Conservation (phyloP, 208 protist genomes). For the Acanthamoeba divionensis region DNA sequence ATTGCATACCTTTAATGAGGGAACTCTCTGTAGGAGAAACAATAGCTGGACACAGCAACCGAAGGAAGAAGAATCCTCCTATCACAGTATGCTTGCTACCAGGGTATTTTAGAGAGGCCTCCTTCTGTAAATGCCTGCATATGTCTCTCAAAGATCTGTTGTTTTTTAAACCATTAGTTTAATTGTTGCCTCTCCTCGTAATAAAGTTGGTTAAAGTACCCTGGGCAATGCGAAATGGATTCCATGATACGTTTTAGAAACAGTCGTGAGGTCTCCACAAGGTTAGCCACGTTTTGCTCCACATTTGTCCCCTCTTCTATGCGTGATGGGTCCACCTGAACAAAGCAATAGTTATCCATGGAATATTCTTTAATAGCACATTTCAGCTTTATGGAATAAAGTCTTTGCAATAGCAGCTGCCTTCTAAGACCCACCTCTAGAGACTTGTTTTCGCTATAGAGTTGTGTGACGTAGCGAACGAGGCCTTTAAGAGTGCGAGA, state of each 20-base stretch:
- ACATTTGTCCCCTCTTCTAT: neutral
- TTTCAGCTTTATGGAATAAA: neutral
- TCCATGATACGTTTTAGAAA: neutral
- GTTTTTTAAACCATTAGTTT: neutral
- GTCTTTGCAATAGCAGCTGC: neutral
- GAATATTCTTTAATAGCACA: no score
- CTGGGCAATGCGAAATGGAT: neutral
- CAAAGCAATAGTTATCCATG: no score
- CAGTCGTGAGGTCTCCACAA: neutral
- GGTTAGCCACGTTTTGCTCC: neutral
- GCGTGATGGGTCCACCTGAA: neutral
- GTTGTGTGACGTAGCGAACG: neutral
- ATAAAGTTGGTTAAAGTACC: neutral
- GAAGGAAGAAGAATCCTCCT: neutral
- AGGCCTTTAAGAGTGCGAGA: neutral
- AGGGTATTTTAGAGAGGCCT: conserved; percentile 67
- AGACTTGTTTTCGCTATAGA: conserved; percentile 9
- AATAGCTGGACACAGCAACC: neutral
- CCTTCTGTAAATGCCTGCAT: neutral
- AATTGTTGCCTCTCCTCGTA: no score
- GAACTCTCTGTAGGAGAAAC: no score
- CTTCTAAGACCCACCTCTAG: neutral
- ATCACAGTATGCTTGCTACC: conserved; percentile 74
- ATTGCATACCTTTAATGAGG: no score
- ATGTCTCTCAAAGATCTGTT: neutral